Conservation (phyloP, 768 basidiomycete species). For the Hericium erinaceus region DNA sequence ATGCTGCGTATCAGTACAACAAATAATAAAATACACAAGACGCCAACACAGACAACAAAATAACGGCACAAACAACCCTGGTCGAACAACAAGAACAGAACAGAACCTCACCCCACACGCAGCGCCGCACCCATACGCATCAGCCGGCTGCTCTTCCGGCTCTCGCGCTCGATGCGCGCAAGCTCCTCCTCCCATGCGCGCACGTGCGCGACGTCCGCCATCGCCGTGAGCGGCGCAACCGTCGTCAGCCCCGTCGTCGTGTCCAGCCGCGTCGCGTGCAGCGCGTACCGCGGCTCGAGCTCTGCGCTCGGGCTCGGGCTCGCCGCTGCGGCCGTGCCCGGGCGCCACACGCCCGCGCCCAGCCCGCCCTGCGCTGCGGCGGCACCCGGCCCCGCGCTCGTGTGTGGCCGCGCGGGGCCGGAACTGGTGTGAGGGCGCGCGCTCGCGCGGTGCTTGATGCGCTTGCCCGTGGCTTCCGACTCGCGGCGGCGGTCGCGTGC, state of each 20-base stretch:
- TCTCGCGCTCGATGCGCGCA: slow-evolving; percentile 56
- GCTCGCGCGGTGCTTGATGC: slow-evolving; percentile 1
- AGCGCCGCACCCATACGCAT: neutral
- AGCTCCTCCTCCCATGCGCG: slow-evolving; percentile 75
- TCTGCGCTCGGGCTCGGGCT: neutral
- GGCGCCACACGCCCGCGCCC: slow-evolving; percentile 1
- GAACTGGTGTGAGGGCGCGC: neutral
- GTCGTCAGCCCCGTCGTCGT: slow-evolving; percentile 13
- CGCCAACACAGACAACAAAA: too few species aligned
- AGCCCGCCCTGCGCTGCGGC: neutral
- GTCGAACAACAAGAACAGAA: too few species aligned
- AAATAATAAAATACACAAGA: too few species aligned
- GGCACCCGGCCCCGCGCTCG: neutral
- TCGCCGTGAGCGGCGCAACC: slow-evolving; percentile 30
- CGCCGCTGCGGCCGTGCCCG: neutral
- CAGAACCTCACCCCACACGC: too few species aligned
- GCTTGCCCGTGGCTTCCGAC: slow-evolving; percentile 12
- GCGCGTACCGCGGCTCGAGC: neutral
- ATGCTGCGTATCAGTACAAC: too few species aligned
- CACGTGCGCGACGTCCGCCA: slow-evolving; percentile 17
- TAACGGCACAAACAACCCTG: too few species aligned
- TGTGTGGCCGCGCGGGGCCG: neutral
- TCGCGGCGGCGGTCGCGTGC: slow-evolving; percentile 1
- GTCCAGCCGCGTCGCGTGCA: neutral
- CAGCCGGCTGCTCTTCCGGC: slow-evolving; percentile 23